Evolutionary conservation across 768 basidiomycete genomes (phyloP).

Genomic region (Tulasnella sp.): DNA sequence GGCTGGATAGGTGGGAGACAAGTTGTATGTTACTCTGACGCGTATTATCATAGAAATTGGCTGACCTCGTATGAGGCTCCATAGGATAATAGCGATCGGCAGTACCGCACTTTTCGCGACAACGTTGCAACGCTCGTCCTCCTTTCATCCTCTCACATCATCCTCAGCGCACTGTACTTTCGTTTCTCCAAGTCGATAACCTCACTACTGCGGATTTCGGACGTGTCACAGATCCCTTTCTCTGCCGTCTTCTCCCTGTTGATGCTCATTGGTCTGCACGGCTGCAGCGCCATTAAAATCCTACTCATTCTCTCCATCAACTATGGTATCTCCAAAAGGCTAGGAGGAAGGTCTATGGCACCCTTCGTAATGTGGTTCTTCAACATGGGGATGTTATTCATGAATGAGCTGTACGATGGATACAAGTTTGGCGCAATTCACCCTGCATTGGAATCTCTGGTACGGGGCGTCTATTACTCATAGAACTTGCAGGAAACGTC

Average conservation of each 20-base stretch:
- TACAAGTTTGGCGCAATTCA: conserved; percentile 54
- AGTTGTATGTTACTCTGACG: conserved; percentile 46
- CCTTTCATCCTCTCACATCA: conserved; percentile 44
- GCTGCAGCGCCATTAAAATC: conserved; percentile 68
- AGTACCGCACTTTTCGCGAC: conserved; percentile 79
- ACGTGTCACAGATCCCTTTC: conserved; percentile 41
- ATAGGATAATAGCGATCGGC: conserved; percentile 86
- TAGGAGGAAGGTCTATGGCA: conserved; percentile 32
- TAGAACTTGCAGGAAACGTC: background rate
- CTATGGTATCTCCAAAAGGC: conserved; percentile 46
- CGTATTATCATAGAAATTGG: background rate
- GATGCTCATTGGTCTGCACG: conserved; percentile 68
- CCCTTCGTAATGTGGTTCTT: conserved; percentile 63
- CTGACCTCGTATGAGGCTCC: background rate
- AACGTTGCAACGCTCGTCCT: conserved; percentile 55
- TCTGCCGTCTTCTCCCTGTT: conserved; percentile 48
- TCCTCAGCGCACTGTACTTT: conserved; percentile 42
- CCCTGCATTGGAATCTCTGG: conserved; percentile 46
- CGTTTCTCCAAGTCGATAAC: conserved; percentile 17
- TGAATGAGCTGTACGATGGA: conserved; percentile 64
- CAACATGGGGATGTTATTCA: conserved; percentile 61
- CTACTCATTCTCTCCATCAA: conserved; percentile 57
- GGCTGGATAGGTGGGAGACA: conserved; percentile 78
- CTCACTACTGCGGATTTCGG: conserved; percentile 17
- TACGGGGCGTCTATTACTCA: conserved; percentile 29